Base-by-base conservation (phyloP, 2,329 filamentous ascomycete species). In the Aspergillus terreus region DNA sequence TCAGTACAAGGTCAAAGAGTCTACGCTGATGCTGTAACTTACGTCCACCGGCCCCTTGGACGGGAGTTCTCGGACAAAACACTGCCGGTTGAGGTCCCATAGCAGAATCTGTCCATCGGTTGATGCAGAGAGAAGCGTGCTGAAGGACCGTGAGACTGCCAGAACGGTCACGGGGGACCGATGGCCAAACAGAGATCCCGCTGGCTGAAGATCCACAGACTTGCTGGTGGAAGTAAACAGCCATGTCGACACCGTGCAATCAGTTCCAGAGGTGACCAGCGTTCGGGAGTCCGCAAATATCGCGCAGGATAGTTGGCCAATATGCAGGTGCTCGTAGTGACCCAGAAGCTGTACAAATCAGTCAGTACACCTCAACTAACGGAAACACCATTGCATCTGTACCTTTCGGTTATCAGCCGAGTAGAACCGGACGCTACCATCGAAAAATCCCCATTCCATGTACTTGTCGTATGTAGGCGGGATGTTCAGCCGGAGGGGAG, bases 381-480 rank as follows among this genome's bases (percentile, higher is more conserved):
- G 14, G 23, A 14, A 6, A 4, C 33, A 19, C 41, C 25, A 3
- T 14, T n/a, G 5, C 4, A 36, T 25, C 46, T 58, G 59, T 72
- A 83, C 80, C 74, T 90, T 92, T 64, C 89, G 86, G 52, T 83
- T 89, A 59, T 96, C 90, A 44, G 87, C 85, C 50, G 87, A 83
- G 73, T 90, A 96, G 76, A 99, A 97, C 4, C 94, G 87, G 25
- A 99, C 82, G 59, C 90, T 95, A 61, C 89, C 90, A 69, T 99
- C 94, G 0, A 90, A 88, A 62, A 95, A 97, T 1, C 92, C 92
- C 92, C 92, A 97, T 73, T 96, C 91, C 59, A 97, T 81, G 63
- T 90, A 96, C 61, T 91, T 91, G 71, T 97, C 92, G 65, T 90
- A 95, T 46, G 77, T 75, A 0, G 92, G 92, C 0, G 92, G 88